These are phyloP conservation scores for Chloris gayana DNA, from an alignment of 176 grass and related monocot genomes.

Conservation along the genomic window DNA sequence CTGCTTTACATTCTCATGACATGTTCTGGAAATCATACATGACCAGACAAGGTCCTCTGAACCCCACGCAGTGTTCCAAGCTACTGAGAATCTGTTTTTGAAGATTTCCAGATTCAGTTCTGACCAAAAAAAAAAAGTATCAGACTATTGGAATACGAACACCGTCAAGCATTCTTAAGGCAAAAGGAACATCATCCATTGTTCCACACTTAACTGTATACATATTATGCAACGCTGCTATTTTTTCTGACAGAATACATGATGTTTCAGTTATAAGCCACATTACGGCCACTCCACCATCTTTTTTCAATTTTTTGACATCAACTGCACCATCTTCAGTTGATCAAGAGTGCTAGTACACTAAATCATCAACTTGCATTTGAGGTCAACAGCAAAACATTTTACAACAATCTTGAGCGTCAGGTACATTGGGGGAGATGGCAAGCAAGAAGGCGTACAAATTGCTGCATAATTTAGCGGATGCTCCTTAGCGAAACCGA, in stretches of 20 bases:
- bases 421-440: conserved; percentile 33
- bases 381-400: conserved; percentile 46
- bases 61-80: background rate
- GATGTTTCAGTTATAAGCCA: background rate
- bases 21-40: background rate
- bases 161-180: background rate
- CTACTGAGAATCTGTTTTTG: background rate
- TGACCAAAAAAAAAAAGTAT: background rate
- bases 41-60: background rate
- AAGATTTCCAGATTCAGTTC: background rate
- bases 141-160: background rate
- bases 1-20: background rate
- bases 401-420: conserved; percentile 49
- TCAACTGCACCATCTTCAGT: background rate
- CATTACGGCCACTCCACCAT: background rate
- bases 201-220: background rate
- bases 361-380: conserved; percentile 47
- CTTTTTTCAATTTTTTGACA: no score
- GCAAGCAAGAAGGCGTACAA: conserved; percentile 28
- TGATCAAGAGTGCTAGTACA: conserved; percentile 1
- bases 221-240: background rate
- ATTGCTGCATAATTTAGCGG: conserved; percentile 39
- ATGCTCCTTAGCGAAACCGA: conserved; percentile 22
- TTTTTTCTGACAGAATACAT: background rate
- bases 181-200: background rate